Evolutionary conservation across 1,284 basidiomycete genomes (phyloP), one percentile per base, ranked within the genome.

Genomic region (Cryptococcus maquisensis): DNA sequence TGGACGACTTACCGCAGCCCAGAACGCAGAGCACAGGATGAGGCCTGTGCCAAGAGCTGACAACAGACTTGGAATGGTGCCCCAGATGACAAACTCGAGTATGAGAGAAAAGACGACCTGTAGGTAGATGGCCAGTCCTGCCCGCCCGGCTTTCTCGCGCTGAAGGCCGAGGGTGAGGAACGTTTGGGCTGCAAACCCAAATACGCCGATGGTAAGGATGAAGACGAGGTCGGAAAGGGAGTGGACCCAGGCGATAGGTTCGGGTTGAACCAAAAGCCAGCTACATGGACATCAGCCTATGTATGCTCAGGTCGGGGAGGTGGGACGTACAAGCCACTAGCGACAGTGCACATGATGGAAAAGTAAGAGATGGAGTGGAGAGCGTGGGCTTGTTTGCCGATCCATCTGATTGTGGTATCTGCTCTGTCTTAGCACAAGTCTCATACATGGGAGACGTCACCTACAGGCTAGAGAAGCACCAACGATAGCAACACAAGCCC

Each of bases 361-460:
- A 88, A 90, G 54, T 81, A 85, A 3, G 81, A 78, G 59, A 89
- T 79, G n/a, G 82, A 81, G 67, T 91, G 88, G 52, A 90, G 74
- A 0, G 87, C 79, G 62, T 87, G 85, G 4, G 87, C 87, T 0
- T 84, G 81, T 57, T 81, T 84, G 2, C 88, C 88, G 28, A 90
- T 86, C 7, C 82, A 83, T 4, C 86, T 81, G 37, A 90, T 82
- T 0, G 82, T 77, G 1, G 81, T 83, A 66, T 85, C 86, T 87
- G 48, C 13, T 8, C 12, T 5, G 37, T n/a, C 21, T 32, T 40
- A 48, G 52, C 38, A 4, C 46, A 20, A 23, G 18, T 18, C 9
- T 47, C 9, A 15, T n/a, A 15, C 20, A 24, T 37, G n/a, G 32
- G 6, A 9, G 10, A 49, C 16, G 35, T 43, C 4, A 65, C 72